These are phyloP conservation scores for Santalum album DNA, from an alignment of 164 flowering plant species.

Conservation along the genomic window DNA sequence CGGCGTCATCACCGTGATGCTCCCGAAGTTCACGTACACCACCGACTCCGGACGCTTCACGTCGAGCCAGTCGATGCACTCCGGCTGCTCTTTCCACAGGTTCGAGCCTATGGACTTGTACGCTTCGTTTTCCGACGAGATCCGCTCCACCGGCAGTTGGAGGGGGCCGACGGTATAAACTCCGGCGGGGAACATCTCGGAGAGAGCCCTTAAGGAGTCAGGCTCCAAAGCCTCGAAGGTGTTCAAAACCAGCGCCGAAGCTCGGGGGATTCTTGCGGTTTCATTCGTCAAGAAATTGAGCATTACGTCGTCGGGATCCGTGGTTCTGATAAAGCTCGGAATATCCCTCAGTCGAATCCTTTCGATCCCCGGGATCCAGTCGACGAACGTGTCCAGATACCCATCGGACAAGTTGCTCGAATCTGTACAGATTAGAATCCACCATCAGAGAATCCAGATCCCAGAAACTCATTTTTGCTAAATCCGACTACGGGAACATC, in stretches of 20 bases:
- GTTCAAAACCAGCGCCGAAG: conserved; percentile 30
- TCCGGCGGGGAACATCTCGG: conserved; percentile 8
- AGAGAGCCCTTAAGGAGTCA: conserved; percentile 18
- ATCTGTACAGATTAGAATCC: conserved; percentile 14
- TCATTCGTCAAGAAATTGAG: conserved; percentile 15
- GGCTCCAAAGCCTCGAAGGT: conserved; percentile 28
- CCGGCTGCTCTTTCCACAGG: conserved; percentile 39
- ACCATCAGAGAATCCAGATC: too few relatives aligned
- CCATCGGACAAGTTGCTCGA: conserved; percentile 21
- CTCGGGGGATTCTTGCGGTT: conserved; percentile 2
- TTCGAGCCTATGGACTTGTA: conserved; percentile 18
- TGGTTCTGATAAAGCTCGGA: conserved; percentile 18
- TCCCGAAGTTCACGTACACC: conserved; percentile 47
- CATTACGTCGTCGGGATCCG: conserved; percentile 32
- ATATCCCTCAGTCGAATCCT: conserved; percentile 19
- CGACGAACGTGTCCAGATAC: conserved; percentile 14
- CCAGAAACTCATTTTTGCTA: too few relatives aligned
- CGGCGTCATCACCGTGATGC: conserved; percentile 30
- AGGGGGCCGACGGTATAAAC: conserved; percentile 40
- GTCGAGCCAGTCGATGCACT: conserved; percentile 47
- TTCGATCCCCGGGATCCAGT: conserved; percentile 26
- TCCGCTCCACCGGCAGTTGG: conserved; percentile 9
- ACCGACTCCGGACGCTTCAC: conserved; percentile 25
- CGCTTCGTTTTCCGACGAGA: background rate
- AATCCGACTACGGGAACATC: background rate